Evolutionary conservation across 306 rosid genomes (phyloP).

Genomic region (peach (Prunus persica)): Prunus_persica_NCBIv2 NC_034012.1:21594501-21595000

Average conservation of each 20-base stretch:
- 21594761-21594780: not conserved
- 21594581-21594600: not conserved
- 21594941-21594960: not conserved
- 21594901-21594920: not conserved
- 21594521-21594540: slow-evolving; percentile 4
- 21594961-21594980: not conserved
- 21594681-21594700: not conserved
- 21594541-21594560: not conserved
- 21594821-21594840: not conserved
- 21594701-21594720: not conserved
- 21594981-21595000: not conserved
- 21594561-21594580: slow-evolving; percentile 2
- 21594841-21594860: not conserved
- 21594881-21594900: not conserved
- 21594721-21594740: not conserved
- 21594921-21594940: not conserved
- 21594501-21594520: slow-evolving; percentile 69
- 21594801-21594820: not conserved
- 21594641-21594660: not conserved
- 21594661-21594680: not conserved
- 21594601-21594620: not conserved
- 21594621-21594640: not conserved
- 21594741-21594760: not conserved
- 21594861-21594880: not conserved
- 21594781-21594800: not conserved